phyloP scores from a whole-genome alignment of 129 eudicot species.

The Cynara cardunculus region DNA sequence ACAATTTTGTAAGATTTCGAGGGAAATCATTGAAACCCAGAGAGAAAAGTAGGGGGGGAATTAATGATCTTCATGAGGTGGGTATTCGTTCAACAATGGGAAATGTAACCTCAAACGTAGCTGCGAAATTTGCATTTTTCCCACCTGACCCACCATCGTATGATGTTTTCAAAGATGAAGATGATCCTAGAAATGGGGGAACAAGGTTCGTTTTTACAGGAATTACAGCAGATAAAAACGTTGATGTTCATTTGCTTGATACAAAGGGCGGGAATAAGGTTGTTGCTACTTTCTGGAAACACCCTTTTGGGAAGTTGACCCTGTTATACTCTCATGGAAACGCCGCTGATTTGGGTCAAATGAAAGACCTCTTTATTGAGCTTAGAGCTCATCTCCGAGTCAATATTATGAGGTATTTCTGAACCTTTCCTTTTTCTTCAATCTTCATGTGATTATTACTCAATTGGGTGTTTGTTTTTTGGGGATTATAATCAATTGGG shows the following conservation, averaged over 20 bases:
- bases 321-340: slow-evolving; percentile 92
- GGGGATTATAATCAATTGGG: not conserved
- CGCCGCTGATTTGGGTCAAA: slow-evolving; percentile 98
- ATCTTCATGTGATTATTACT: not conserved
- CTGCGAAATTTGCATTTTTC: slow-evolving; percentile 91
- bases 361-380: slow-evolving; percentile 87
- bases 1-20: slow-evolving; percentile 7
- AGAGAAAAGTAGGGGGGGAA: slow-evolving; percentile 3
- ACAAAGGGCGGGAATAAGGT: slow-evolving; percentile 85
- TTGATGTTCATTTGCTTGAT: slow-evolving; percentile 71
- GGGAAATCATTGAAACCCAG: slow-evolving; percentile 11
- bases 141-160: slow-evolving; percentile 97
- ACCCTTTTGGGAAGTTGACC: slow-evolving; percentile 75
- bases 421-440: not conserved
- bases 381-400: slow-evolving; percentile 95
- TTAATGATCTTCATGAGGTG: slow-evolving; percentile 39
- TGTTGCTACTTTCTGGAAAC: slow-evolving; percentile 91
- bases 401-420: slow-evolving; percentile 77
- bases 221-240: slow-evolving; percentile 74
- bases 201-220: slow-evolving; percentile 57
- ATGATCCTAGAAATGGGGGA: slow-evolving; percentile 35
- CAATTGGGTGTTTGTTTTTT: not conserved
- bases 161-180: slow-evolving; percentile 61
- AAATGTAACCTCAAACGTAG: slow-evolving; percentile 87
- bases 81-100: slow-evolving; percentile 63